Evolutionary conservation across 1,284 basidiomycete genomes (phyloP), one percentile per base, ranked within the genome.

Genomic region (Ceratobasidium sp.): DNA sequence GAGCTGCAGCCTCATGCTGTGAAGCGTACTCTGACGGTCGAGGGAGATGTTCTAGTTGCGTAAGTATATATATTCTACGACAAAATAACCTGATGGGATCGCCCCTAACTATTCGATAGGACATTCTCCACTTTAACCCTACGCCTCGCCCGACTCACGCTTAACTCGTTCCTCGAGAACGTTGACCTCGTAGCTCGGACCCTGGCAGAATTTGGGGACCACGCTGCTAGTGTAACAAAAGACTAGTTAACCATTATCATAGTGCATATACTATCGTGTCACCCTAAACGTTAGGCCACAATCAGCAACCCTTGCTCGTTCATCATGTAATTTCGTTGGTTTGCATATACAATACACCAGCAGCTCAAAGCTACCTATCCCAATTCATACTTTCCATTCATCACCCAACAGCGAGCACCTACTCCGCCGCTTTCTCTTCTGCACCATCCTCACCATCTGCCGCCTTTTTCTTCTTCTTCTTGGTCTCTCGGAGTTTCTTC

Each of bases 401-500:
- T 61, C 34, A 24, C 43, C 39, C 9, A 64, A 4, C 27, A 19
- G 4, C 24, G 56, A 54, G 56, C 56, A 61, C 61, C 61, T 49
- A 71, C 24, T 71, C 68, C 41, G 56, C 75, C 65, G 77, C 73
- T 39, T 74, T 77, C 41, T 79, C 83, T 11, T 79, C 83, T 16
- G 78, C 81, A 27, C 76, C 77, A 75, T 79, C 80, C 62, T 84
- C 85, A 41, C 80, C 86, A 75, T 88, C 88, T 72, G 86, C 84
- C 81, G 89, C 88, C 85, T 93, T 94, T 86, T 92, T 94, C 86
- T 92, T 92, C 84, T 88, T 93, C 89, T 96, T 97, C 89, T 95
- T 98, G 82, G 85, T 90, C 83, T 95, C 93, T 76, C 96, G 89
- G 78, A 98, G 84, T 77, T 89, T 91, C 82, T 91, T 90, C 64